Conservation (phyloP, 345 rosid species). For the Murraya paniculata region DNA sequence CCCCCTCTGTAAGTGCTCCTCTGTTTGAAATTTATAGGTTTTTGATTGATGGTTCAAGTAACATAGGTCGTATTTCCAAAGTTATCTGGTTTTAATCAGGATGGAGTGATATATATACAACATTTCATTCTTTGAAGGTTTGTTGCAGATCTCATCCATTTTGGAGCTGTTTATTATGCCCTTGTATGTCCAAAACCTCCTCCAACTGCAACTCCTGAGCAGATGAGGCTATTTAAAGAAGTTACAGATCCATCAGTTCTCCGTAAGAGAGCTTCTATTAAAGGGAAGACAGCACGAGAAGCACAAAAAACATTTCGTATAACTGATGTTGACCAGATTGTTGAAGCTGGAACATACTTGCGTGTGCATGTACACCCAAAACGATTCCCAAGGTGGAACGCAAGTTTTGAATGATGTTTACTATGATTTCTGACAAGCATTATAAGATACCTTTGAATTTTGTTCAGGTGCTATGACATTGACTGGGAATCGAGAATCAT, state of each 20-base stretch:
- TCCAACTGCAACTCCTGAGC: conserved; percentile 70
- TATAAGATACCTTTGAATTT: background rate
- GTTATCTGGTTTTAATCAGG: conserved; percentile 8
- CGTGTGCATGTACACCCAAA: conserved; percentile 93
- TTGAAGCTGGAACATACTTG: conserved; percentile 81
- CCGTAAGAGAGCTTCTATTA: conserved; percentile 62
- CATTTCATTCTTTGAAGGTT: conserved; percentile 69
- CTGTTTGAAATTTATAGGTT: background rate
- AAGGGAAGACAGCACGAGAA: conserved; percentile 83
- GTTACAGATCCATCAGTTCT: conserved; percentile 65
- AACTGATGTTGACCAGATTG: conserved; percentile 50
- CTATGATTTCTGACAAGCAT: background rate
- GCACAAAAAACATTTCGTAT: conserved; percentile 89
- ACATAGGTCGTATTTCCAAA: background rate
- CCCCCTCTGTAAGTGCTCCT: conserved; percentile 70
- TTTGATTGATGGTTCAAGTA: conserved; percentile 4
- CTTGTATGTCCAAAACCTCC: conserved; percentile 95
- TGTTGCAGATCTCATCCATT: conserved; percentile 92
- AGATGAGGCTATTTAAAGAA: conserved; percentile 56
- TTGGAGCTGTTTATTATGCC: conserved; percentile 92
- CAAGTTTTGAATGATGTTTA: background rate
- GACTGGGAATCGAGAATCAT: conserved; percentile 85
- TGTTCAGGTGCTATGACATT: conserved; percentile 77
- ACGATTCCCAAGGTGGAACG: conserved; percentile 76
- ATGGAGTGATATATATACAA: conserved; percentile 30